Percentiles rank a stretch among this genome's conserved stretches.
phyloP scores from a whole-genome alignment of 768 basidiomycete species.

The Leccinum broughii region DNA sequence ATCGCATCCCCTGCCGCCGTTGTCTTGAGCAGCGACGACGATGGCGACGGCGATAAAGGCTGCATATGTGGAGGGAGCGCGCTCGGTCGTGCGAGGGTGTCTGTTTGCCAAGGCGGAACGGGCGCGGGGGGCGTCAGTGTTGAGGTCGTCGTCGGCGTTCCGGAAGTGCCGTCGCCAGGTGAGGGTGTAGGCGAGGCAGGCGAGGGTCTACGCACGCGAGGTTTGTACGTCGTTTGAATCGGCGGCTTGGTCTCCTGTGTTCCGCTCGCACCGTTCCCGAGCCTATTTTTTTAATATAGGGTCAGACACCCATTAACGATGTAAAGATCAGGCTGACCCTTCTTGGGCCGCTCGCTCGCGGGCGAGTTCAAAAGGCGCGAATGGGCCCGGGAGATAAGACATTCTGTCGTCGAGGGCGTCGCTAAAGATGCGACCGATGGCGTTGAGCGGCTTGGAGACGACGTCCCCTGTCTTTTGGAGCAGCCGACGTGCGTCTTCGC shows the following conservation, averaged over 20 bases:
- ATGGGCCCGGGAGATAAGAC: slow-evolving; percentile 65
- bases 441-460: slow-evolving; percentile 87
- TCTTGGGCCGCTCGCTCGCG: slow-evolving; percentile 47
- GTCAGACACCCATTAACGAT: neutral
- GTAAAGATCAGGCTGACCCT: slow-evolving; percentile 26
- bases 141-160: neutral
- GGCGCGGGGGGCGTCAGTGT: slow-evolving; percentile 14
- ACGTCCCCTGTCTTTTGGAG: slow-evolving; percentile 90
- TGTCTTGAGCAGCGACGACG: slow-evolving; percentile 12
- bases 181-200: slow-evolving; percentile 33
- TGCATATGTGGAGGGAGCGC: slow-evolving; percentile 32
- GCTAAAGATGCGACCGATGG: slow-evolving; percentile 84
- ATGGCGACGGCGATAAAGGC: neutral
- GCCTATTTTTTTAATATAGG: slow-evolving; percentile 3
- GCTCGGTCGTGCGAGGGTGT: slow-evolving; percentile 7
- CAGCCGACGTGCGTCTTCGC: slow-evolving; percentile 77
- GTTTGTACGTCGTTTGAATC: slow-evolving; percentile 73
- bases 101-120: neutral
- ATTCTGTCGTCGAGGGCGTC: slow-evolving; percentile 77
- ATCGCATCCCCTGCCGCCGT: slow-evolving; percentile 38
- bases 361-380: slow-evolving; percentile 66
- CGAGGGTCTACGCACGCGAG: slow-evolving; percentile 61
- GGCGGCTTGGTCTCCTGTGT: slow-evolving; percentile 34
- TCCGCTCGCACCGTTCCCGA: slow-evolving; percentile 40
- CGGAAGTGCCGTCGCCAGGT: slow-evolving; percentile 42